Base-by-base conservation (phyloP, 2,329 filamentous ascomycete species). In the Ophiosphaerella herpotricha region DNA sequence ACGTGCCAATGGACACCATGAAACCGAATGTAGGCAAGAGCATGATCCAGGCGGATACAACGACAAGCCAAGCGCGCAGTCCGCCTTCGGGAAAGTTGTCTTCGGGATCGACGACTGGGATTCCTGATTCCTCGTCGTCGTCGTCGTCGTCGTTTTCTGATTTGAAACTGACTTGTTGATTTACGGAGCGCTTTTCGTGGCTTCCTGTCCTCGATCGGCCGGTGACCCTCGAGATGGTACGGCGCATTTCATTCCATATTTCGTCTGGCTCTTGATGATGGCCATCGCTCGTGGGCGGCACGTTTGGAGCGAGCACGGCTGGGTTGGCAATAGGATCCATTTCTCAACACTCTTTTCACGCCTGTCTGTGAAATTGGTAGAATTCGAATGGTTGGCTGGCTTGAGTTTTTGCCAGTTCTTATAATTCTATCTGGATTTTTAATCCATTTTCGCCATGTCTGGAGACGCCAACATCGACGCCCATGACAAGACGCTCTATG, bases 1-100 rank as follows among this genome's bases (percentile, higher is more conserved):
- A 89, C 1, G 88, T 87, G 16, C 87, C 90, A 81, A 54, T 85
- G 1, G 68, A 71, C 45, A 77, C 76, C 65, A 72, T 67, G 39
- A 76, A 61, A 4, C 75, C 75, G 21, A 77, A 71, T 0, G 68
- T 61, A 39, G 66, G 57, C 53, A 70, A 55, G 18, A 70, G 50
- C 54, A 73, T 48, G 5, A 72, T 68, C 37, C 66, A 71, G 1
- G 74, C 74, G 0, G 65, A 58, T 26, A 70, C 39, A 8, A 76
- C 73, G 6, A 77, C 74, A 2, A 74, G 61, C 72, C 74, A 76
- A 37, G 75, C 75, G 11, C 60, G 55, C 7, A 63, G 51, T 2
- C 76, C 74, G 7, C 74, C 72, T 45, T 76, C 74, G 0, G 74
- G 74, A 29, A 72, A 72, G 16, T 57, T 43, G 26, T 69, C 63